phyloP scores from a whole-genome alignment of 208 protist genomes.

The Crithidia bombi region DNA sequence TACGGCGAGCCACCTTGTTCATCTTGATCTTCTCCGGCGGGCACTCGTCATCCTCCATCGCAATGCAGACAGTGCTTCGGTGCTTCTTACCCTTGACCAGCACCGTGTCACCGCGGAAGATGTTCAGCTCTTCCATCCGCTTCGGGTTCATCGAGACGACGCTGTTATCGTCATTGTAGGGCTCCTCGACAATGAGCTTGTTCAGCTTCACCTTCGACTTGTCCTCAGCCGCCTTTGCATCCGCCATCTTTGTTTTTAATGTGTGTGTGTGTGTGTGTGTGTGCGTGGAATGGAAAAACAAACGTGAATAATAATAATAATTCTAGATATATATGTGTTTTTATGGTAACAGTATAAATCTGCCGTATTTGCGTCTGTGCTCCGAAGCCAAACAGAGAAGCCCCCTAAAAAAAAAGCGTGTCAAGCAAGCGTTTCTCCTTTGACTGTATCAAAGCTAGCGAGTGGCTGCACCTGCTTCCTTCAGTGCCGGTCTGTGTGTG shows the following conservation, averaged over 20 bases:
- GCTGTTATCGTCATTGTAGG: slow-evolving; percentile 98
- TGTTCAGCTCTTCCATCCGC: slow-evolving; percentile 97
- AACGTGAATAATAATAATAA: too few relatives aligned
- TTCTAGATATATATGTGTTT: background rate
- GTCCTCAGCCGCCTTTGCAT: slow-evolving; percentile 2
- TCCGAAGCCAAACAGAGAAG: too few relatives aligned
- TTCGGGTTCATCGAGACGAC: slow-evolving; percentile 94
- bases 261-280: background rate
- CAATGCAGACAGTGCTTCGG: slow-evolving; percentile 97
- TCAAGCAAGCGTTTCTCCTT: too few relatives aligned
- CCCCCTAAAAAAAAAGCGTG: too few relatives aligned
- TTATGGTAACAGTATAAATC: background rate
- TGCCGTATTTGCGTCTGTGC: too few relatives aligned
- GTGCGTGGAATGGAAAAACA: background rate
- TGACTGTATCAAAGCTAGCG: too few relatives aligned
- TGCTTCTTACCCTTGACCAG: slow-evolving; percentile 99
- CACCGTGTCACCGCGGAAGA: slow-evolving; percentile 99
- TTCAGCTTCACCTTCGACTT: slow-evolving; percentile 80
- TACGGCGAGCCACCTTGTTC: slow-evolving; percentile 99
- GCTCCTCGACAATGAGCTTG: slow-evolving; percentile 98
- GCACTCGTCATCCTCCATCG: slow-evolving; percentile 94
- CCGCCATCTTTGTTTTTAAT: slow-evolving; percentile 22
- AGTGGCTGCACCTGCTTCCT: too few relatives aligned
- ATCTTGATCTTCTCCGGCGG: slow-evolving; percentile 98
- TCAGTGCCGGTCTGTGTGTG: too few relatives aligned